Evolutionary conservation across 1,284 basidiomycete genomes (phyloP).

Genomic region (Vanrija humicola): DNA sequence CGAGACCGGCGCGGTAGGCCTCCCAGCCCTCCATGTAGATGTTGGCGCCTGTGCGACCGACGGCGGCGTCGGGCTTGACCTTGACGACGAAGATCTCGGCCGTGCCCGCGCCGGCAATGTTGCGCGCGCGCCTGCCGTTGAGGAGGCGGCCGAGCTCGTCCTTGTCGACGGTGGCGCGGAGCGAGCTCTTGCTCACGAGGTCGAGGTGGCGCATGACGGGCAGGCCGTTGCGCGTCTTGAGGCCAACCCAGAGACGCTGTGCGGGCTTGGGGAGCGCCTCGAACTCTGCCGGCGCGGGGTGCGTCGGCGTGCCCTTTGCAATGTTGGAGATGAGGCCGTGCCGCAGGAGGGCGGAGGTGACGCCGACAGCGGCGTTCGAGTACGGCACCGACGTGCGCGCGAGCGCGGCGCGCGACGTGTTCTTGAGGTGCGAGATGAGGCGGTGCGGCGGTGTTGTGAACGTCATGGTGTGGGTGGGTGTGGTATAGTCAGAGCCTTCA

Average conservation of each 20-base stretch:
- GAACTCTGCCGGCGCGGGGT: slow-evolving; percentile 38
- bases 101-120: slow-evolving; percentile 43
- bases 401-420: slow-evolving; percentile 42
- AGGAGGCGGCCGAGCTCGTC: slow-evolving; percentile 45
- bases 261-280: slow-evolving; percentile 27
- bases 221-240: slow-evolving; percentile 45
- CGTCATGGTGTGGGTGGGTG: slow-evolving; percentile 11
- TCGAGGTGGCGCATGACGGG: slow-evolving; percentile 42
- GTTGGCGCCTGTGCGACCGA: slow-evolving; percentile 24
- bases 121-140: slow-evolving; percentile 41
- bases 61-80: slow-evolving; percentile 19
- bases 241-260: slow-evolving; percentile 41
- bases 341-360: slow-evolving; percentile 45
- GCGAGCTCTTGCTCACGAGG: slow-evolving; percentile 40
- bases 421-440: slow-evolving; percentile 45
- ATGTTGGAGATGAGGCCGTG: slow-evolving; percentile 46
- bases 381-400: slow-evolving; percentile 44
- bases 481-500: not conserved
- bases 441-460: slow-evolving; percentile 39
- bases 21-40: slow-evolving; percentile 49
- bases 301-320: slow-evolving; percentile 39
- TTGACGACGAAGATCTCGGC: slow-evolving; percentile 46
- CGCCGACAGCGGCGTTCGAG: slow-evolving; percentile 38
- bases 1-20: slow-evolving; percentile 46
- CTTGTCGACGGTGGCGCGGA: slow-evolving; percentile 32